A percentile compares a stretch with the other conserved stretches of the same genome.
These are phyloP conservation scores for Dryadomyces quercus-mongolicae DNA, from an alignment of 2,329 filamentous ascomycete species.

Conservation along the genomic window DNA sequence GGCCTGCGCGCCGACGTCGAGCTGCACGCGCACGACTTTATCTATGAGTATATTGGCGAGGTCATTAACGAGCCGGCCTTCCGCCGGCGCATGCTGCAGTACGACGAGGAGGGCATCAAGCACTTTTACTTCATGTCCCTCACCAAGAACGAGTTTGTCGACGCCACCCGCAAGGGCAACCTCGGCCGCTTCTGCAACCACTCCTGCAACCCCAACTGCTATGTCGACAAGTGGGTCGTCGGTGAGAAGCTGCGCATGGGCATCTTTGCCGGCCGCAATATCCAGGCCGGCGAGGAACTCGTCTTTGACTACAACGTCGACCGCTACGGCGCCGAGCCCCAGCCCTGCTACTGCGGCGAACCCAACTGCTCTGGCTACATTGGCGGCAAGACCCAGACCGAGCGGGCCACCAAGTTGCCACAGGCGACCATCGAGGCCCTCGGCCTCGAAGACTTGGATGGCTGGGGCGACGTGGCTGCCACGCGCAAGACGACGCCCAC, in stretches of 20 bases:
- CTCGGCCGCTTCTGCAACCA: conserved; percentile 97
- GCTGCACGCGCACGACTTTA: conserved; percentile 75
- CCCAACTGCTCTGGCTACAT: conserved; percentile 93
- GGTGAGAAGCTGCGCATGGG: conserved; percentile 97
- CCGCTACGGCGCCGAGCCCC: conserved; percentile 90
- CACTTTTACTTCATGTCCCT: conserved; percentile 99
- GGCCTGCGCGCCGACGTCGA: conserved; percentile 73
- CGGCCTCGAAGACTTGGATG: conserved; percentile 84
- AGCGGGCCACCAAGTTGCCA: conserved; percentile 84
- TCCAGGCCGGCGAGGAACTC: conserved; percentile 83
- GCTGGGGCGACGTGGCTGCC: conserved; percentile 76
- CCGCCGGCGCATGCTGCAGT: conserved; percentile 79
- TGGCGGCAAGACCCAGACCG: conserved; percentile 94
- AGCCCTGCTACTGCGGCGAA: conserved; percentile 94
- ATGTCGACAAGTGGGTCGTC: conserved; percentile 99
- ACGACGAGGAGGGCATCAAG: conserved; percentile 92
- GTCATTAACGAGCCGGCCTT: conserved; percentile 92
- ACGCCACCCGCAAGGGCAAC: conserved; percentile 94
- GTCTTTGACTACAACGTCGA: conserved; percentile 99
- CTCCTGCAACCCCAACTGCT: conserved; percentile 97
- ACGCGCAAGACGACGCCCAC: conserved; percentile 57
- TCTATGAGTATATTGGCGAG: conserved; percentile 97
- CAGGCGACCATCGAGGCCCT: conserved; percentile 86
- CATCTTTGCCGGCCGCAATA: conserved; percentile 80
- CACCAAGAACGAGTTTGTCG: conserved; percentile 90